Base-by-base conservation (phyloP, 208 protist species). In the Leishmania mexicana region DNA sequence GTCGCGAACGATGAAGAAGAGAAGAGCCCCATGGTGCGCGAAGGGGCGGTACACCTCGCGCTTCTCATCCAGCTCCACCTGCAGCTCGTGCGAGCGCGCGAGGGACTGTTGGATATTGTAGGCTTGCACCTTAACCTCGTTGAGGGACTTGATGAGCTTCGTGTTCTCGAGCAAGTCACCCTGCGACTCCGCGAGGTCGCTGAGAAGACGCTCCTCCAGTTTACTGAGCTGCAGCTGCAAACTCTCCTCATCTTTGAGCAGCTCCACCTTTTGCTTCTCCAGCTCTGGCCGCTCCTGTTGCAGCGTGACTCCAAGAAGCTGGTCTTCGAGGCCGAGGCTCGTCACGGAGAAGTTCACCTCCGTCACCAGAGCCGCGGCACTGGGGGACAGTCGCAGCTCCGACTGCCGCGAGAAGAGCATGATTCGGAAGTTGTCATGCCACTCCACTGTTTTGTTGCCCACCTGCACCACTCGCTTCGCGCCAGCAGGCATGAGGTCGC, bases 261-360 rank as follows among this genome's bases (percentile, higher is more conserved):
- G 87, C 81, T 95, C 88, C n/a, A 90, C 90, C 84, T 98, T 98
- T 75, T 99, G 91, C 82, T 90, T 31, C 87, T 99, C 98, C 81
- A 99, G 91, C 87, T 99, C 95, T 13, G 99, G 98, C 79, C 99
- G 94, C 89, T 99, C 99, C 85, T 98, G 90, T 80, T 96, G 91
- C 80, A 99, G 94, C 42, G 98, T 99, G 11, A 98, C 53, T 15
- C 94, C 94, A 13, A 99, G 92, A 65, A 99, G 91, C 89, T 99
- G 99, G 57, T 96, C 97, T 81, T 99, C 96, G 19, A 99, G 93
- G 15, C 98, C 98, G 70, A 96, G 93, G 45, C 87, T 84, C 19
- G 99, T 99, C 7, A 99, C 97, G 6, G 97, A 98, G 87, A 99
- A 99, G 90, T 99, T 99, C 45, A 99, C 95, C 80, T 96, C 93